Conservation (phyloP, 148 eudicot genomes). For the Vaccinium darrowii region DNA sequence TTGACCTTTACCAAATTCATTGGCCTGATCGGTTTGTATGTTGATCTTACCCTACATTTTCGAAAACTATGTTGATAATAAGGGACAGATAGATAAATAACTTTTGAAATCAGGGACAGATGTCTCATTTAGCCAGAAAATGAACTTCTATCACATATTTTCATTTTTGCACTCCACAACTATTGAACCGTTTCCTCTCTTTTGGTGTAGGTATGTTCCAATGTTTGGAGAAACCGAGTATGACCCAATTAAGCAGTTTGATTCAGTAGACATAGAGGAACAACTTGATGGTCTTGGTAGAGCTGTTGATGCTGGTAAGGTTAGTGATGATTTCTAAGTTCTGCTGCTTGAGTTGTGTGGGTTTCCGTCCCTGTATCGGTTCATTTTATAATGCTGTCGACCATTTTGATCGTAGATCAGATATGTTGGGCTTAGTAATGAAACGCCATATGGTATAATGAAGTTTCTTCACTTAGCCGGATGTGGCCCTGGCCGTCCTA, state of each 20-base stretch:
- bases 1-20: constrained; percentile 86
- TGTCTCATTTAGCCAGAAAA: background rate
- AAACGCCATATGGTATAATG: constrained; percentile 91
- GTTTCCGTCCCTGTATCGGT: background rate
- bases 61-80: background rate
- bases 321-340: constrained; percentile 25
- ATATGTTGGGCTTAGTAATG: constrained; percentile 84
- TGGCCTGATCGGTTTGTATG: constrained; percentile 98
- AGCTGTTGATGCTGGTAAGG: constrained; percentile 91
- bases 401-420: constrained; percentile 58
- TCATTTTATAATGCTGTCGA: background rate
- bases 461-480: constrained; percentile 68
- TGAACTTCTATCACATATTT: constrained; percentile 4
- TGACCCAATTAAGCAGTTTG: constrained; percentile 50
- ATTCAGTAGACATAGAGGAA: constrained; percentile 60
- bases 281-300: constrained; percentile 68
- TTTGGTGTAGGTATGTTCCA: constrained; percentile 71
- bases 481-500: constrained; percentile 31
- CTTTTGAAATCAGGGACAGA: background rate
- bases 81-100: background rate
- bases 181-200: constrained; percentile 8
- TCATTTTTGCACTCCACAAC: background rate
- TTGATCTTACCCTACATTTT: constrained; percentile 22
- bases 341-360: background rate
- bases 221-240: constrained; percentile 96